A percentile compares a stretch with the other conserved stretches of the same genome.
phyloP scores from a whole-genome alignment of 495 filamentous ascomycete species.

The Cercophora samala region DNA sequence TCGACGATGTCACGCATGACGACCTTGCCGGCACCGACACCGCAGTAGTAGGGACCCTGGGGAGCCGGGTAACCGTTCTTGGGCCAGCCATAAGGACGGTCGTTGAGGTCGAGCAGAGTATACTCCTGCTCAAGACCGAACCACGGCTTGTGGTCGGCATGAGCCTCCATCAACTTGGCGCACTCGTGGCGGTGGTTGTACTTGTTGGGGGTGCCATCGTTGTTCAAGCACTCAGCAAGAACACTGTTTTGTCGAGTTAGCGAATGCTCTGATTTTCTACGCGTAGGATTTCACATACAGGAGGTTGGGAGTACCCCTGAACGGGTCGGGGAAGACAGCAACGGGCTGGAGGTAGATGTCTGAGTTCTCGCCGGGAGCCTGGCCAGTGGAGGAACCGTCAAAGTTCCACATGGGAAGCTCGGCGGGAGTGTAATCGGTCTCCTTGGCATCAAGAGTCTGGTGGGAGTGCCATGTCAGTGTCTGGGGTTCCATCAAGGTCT shows the following conservation, averaged over 20 bases:
- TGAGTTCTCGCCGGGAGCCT: constrained; percentile 94
- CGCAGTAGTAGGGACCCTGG: constrained; percentile 99
- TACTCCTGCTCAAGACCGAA: constrained; percentile 97
- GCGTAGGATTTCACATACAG: constrained; percentile 39
- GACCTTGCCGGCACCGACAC: constrained; percentile 95
- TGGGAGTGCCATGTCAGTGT: constrained; percentile 21
- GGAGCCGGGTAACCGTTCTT: constrained; percentile 78
- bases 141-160: constrained; percentile 84
- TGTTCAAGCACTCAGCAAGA: constrained; percentile 91
- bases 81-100: constrained; percentile 94
- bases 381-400: constrained; percentile 90
- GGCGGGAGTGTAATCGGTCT: constrained; percentile 51
- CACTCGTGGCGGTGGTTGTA: constrained; percentile 81
- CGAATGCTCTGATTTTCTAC: constrained; percentile 26
- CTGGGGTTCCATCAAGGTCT: constrained; percentile 10
- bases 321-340: constrained; percentile 87
- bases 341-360: constrained; percentile 91
- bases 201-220: constrained; percentile 96
- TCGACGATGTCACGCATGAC: constrained; percentile 98
- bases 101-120: constrained; percentile 66
- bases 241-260: constrained; percentile 49
- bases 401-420: constrained; percentile 99
- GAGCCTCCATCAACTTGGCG: constrained; percentile 76
- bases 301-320: constrained; percentile 80
- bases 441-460: constrained; percentile 73